phyloP scores from a whole-genome alignment of 1,284 basidiomycete species.

The Cryptococcus jaspeensis region DNA sequence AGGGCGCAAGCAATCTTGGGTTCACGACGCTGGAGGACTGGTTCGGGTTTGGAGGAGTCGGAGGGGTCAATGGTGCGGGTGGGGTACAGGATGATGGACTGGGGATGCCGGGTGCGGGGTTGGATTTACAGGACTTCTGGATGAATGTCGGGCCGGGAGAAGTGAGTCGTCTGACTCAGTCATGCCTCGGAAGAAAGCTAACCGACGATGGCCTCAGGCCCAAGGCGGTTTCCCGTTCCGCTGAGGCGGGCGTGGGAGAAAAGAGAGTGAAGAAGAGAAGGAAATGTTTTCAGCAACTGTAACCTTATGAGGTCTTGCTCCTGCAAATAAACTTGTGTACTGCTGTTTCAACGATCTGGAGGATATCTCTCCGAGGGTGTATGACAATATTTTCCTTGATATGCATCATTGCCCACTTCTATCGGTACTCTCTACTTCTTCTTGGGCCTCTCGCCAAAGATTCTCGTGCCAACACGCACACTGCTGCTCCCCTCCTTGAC shows the following conservation, averaged over 20 bases:
- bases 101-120: conserved; percentile 22
- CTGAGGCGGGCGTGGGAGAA: conserved; percentile 1
- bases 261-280: no score
- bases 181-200: background rate
- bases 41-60: conserved; percentile 25
- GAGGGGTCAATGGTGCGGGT: conserved; percentile 4
- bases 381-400: background rate
- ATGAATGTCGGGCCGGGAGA: conserved; percentile 43
- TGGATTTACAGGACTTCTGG: conserved; percentile 42
- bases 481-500: conserved; percentile 79
- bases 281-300: no score
- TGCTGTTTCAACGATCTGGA: background rate
- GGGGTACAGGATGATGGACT: conserved; percentile 8
- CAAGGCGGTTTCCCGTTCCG: conserved; percentile 43
- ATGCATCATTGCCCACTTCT: background rate
- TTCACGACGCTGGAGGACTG: conserved; percentile 44
- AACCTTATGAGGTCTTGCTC: no score
- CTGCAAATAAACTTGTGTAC: no score
- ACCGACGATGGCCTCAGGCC: conserved; percentile 18
- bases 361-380: background rate
- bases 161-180: conserved; percentile 14
- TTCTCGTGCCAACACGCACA: conserved; percentile 86
- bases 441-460: conserved; percentile 73
- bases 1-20: conserved; percentile 25
- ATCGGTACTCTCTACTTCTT: conserved; percentile 45